phyloP scores from a whole-genome alignment of 1,284 basidiomycete genomes.

The Malassezia restricta region DNA sequence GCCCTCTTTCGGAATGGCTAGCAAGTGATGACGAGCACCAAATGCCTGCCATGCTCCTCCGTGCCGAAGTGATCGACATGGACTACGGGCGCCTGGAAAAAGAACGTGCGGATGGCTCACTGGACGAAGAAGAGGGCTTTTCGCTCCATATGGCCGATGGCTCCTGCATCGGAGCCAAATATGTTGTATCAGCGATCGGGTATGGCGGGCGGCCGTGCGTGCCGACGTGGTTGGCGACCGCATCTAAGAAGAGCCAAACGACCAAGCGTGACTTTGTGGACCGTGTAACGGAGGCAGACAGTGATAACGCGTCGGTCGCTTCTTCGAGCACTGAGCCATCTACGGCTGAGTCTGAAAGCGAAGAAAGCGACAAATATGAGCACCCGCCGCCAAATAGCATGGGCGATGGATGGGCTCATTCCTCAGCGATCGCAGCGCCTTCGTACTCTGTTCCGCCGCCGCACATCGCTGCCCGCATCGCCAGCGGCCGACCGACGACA shows the following conservation, averaged over 20 bases:
- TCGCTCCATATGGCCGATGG: constrained; percentile 11
- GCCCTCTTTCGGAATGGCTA: not conserved
- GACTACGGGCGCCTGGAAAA: constrained; percentile 7
- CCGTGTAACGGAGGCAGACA: not conserved
- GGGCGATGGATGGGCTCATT: constrained; percentile 43
- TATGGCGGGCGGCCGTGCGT: constrained; percentile 35
- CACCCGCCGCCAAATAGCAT: not conserved
- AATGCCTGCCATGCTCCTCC: not conserved
- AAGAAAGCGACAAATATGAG: not conserved
- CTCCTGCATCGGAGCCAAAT: constrained; percentile 14
- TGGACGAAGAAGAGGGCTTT: constrained; percentile 9
- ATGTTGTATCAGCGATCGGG: constrained; percentile 42
- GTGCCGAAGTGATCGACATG: constrained; percentile 12
- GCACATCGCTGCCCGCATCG: not conserved
- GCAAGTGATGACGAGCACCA: not conserved
- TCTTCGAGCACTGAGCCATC: not conserved
- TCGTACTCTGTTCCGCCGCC: constrained; percentile 13
- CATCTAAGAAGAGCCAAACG: not conserved
- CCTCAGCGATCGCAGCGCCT: constrained; percentile 28
- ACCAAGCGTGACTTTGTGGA: not conserved
- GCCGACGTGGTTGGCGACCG: constrained; percentile 15
- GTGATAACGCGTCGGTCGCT: not conserved
- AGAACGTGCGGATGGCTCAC: not conserved
- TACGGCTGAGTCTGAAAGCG: not conserved
- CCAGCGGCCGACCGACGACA: constrained; percentile 5